These are phyloP conservation scores for Clarkia xantiana DNA, from an alignment of 345 rosid species.

Conservation along the genomic window DNA sequence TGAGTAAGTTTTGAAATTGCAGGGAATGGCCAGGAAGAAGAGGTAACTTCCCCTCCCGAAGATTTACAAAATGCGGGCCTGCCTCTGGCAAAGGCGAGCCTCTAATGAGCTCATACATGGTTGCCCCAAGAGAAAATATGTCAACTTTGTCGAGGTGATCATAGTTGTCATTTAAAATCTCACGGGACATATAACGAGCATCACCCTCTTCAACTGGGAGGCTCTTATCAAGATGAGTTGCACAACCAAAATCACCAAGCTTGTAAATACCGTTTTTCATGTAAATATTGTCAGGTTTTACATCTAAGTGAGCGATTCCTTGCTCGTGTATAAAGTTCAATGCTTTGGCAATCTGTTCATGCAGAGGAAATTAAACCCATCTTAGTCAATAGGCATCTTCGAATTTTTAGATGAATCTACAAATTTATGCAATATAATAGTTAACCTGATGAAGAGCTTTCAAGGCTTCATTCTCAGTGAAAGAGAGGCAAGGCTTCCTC, in stretches of 20 bases:
- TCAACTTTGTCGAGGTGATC: conserved; percentile 88
- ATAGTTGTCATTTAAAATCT: conserved; percentile 74
- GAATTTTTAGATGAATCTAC: neutral
- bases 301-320: conserved; percentile 92
- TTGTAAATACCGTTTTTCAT: conserved; percentile 62
- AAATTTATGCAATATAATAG: neutral
- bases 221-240: conserved; percentile 69
- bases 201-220: conserved; percentile 94
- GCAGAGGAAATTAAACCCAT: neutral
- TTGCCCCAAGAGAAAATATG: conserved; percentile 74
- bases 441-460: conserved; percentile 58
- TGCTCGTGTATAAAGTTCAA: conserved; percentile 57
- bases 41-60: conserved; percentile 74
- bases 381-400: neutral
- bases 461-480: conserved; percentile 48
- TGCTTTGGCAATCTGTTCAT: conserved; percentile 68
- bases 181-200: conserved; percentile 99
- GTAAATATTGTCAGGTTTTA: conserved; percentile 94
- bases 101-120: conserved; percentile 65
- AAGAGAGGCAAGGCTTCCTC: conserved; percentile 20
- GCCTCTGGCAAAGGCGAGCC: conserved; percentile 72
- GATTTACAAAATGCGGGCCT: conserved; percentile 47
- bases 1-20: conserved; percentile 76
- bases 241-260: conserved; percentile 96
- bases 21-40: conserved; percentile 82